Percentiles rank a stretch among this genome's conserved stretches.
Evolutionary conservation across 78 protist genomes (phyloP).

Genomic region (Cavenderia fasciculata): DNA sequence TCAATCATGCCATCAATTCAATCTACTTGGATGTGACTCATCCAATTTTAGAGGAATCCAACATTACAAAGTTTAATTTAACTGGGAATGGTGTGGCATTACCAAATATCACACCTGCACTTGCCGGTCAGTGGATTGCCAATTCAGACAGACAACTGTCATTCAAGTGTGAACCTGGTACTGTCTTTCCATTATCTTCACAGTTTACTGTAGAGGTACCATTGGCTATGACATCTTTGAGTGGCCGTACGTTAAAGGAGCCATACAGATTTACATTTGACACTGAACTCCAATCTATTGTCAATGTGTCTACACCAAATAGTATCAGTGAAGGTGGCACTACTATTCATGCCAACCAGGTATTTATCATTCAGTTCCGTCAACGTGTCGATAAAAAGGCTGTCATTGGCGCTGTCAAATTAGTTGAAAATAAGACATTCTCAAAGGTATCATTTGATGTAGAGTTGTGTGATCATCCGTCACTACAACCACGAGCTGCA

Average conservation of each 20-base stretch:
- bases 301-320: background rate
- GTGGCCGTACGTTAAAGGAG: background rate
- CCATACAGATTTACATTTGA: background rate
- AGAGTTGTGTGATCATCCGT: background rate
- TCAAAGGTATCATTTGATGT: background rate
- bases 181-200: background rate
- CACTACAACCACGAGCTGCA: background rate
- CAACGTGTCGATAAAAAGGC: slow-evolving; percentile 23
- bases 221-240: background rate
- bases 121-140: background rate
- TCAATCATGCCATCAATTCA: background rate
- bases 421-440: background rate
- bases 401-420: background rate
- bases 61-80: background rate
- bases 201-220: slow-evolving; percentile 21
- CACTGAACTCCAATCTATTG: background rate
- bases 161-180: background rate
- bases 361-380: slow-evolving; percentile 2
- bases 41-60: no score
- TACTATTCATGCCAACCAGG: slow-evolving; percentile 1
- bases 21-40: no score
- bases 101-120: slow-evolving; percentile 11
- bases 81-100: background rate
- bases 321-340: no score
- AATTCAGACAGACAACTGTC: no score